Percentiles rank a stretch among this genome's conserved stretches.
phyloP scores from a whole-genome alignment of 2,329 filamentous ascomycete species.

The Pyrenophora tritici-repentis region DNA sequence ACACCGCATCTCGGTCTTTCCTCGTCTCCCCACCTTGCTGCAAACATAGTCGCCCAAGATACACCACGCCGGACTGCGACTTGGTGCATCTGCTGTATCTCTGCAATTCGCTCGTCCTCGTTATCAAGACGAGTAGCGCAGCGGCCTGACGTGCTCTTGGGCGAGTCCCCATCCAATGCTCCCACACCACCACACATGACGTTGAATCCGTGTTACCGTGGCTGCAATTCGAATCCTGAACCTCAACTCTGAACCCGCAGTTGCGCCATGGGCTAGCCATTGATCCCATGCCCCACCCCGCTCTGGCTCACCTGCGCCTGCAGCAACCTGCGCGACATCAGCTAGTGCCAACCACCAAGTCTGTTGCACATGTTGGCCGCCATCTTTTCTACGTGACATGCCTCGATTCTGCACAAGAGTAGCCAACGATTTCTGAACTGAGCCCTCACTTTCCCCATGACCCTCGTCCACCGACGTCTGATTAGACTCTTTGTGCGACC shows the following conservation, averaged over 20 bases:
- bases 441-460: background rate
- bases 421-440: no score
- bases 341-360: conserved; percentile 12
- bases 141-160: conserved; percentile 6
- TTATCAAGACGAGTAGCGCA: conserved; percentile 12
- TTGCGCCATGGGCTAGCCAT: conserved; percentile 1
- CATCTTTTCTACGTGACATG: background rate
- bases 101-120: background rate
- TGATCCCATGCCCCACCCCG: background rate
- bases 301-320: conserved; percentile 4
- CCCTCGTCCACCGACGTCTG: conserved; percentile 10
- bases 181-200: conserved; percentile 15
- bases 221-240: conserved; percentile 3
- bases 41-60: background rate
- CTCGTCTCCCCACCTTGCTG: conserved; percentile 3
- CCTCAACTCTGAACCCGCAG: background rate
- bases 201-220: conserved; percentile 13
- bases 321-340: conserved; percentile 8
- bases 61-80: no score
- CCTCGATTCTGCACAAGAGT: no score
- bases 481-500: conserved; percentile 13
- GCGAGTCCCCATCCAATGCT: conserved; percentile 17
- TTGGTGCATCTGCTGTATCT: no score
- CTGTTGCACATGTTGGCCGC: conserved; percentile 15
- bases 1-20: background rate